Percentiles rank a stretch among this genome's conserved stretches.
Conservation (phyloP, 352 stramenopile species). For the Achlya hypogyna region DNA sequence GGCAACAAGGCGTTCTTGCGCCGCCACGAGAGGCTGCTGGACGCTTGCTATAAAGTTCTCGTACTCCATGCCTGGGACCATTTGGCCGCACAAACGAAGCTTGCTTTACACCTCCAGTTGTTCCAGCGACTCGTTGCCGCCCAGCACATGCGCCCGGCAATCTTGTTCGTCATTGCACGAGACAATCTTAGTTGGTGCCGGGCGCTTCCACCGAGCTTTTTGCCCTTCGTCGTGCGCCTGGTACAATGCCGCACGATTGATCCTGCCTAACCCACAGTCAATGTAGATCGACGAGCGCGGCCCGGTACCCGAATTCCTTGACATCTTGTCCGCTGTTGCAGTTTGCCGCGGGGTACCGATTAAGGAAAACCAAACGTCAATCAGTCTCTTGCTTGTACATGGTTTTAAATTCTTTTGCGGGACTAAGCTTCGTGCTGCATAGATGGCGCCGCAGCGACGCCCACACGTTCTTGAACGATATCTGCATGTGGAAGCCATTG, state of each 20-base stretch:
- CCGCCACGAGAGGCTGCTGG: background rate
- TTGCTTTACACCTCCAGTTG: background rate
- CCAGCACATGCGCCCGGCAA: background rate
- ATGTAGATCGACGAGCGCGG: background rate
- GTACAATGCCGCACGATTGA: background rate
- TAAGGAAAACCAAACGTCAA: slow-evolving; percentile 4
- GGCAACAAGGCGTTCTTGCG: background rate
- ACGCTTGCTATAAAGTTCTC: background rate
- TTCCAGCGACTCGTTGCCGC: background rate
- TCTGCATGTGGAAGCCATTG: background rate
- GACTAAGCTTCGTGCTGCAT: too few relatives aligned
- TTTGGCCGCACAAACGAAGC: background rate
- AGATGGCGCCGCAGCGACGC: background rate
- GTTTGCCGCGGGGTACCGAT: slow-evolving; percentile 1
- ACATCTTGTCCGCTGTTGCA: background rate
- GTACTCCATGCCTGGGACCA: background rate
- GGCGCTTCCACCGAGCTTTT: background rate
- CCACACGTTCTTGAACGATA: background rate
- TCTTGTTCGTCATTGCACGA: background rate
- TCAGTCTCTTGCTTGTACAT: background rate
- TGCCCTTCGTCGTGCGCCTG: background rate
- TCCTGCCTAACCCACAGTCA: background rate
- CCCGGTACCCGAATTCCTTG: background rate
- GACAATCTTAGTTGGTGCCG: background rate
- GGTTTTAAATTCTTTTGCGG: background rate